phyloP scores from a whole-genome alignment of 331 rosid species.

The Rhamnella rubrinervis region DNA sequence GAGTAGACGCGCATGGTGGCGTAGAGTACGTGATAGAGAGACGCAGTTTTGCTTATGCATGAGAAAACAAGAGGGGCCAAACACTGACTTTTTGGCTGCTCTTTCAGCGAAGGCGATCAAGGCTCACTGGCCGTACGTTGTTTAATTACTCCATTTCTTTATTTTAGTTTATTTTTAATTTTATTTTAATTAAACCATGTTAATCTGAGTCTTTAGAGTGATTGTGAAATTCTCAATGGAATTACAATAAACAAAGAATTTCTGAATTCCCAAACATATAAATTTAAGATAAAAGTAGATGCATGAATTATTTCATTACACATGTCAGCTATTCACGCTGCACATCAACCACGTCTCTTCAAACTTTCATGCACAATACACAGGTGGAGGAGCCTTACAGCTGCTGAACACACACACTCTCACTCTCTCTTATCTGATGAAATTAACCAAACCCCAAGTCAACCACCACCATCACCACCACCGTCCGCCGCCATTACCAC shows the following conservation, averaged over 20 bases:
- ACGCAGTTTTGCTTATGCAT: not conserved
- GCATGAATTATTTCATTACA: not conserved
- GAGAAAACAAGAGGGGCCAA: not conserved
- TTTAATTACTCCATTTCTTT: too few relatives aligned
- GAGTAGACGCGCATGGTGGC: slow-evolving; percentile 1
- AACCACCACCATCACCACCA: not conserved
- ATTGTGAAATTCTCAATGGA: too few relatives aligned
- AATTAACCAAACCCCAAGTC: slow-evolving; percentile 6
- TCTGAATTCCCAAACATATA: too few relatives aligned
- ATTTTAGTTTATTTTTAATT: too few relatives aligned
- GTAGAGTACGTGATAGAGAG: not conserved
- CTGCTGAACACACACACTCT: not conserved
- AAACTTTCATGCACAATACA: slow-evolving; percentile 34
- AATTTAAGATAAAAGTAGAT: too few relatives aligned
- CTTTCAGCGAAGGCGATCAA: too few relatives aligned
- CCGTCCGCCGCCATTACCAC: not conserved
- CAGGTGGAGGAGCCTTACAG: slow-evolving; percentile 33
- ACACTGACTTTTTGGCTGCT: too few relatives aligned
- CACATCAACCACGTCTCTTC: slow-evolving; percentile 36
- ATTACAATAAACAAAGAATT: too few relatives aligned
- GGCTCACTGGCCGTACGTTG: too few relatives aligned
- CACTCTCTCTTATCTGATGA: slow-evolving; percentile 6
- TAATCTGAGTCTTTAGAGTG: too few relatives aligned
- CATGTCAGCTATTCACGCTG: slow-evolving; percentile 28
- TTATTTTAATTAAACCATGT: too few relatives aligned